Conservation (phyloP, 169 alveolate genomes). For the Hepatocystis sp. region DNA sequence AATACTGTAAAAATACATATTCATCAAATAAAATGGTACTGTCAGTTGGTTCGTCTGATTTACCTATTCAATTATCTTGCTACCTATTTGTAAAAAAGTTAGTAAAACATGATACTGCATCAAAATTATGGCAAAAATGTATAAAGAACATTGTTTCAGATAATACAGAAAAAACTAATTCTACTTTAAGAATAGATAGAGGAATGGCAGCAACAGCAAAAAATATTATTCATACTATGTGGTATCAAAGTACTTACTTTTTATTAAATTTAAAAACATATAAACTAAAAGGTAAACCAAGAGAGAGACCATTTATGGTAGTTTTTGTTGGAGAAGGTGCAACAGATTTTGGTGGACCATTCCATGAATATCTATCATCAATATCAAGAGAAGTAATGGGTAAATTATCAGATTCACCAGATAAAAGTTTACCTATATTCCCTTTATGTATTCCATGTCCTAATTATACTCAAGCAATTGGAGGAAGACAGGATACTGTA, state of each 20-base stretch:
- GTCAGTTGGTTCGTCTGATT: slow-evolving; percentile 81
- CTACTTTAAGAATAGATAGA: slow-evolving; percentile 79
- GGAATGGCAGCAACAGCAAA: slow-evolving; percentile 88
- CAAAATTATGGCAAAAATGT: slow-evolving; percentile 77
- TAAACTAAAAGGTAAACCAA: slow-evolving; percentile 81
- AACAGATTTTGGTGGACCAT: slow-evolving; percentile 95
- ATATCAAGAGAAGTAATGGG: slow-evolving; percentile 92
- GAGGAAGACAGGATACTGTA: slow-evolving; percentile 92
- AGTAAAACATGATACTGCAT: slow-evolving; percentile 51
- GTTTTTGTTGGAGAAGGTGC: slow-evolving; percentile 94
- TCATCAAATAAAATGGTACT: slow-evolving; percentile 77
- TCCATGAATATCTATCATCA: slow-evolving; percentile 92
- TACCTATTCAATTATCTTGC: slow-evolving; percentile 78
- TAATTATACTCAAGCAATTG: slow-evolving; percentile 89
- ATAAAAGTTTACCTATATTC: slow-evolving; percentile 73
- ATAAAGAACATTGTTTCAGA: slow-evolving; percentile 76
- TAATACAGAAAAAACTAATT: slow-evolving; percentile 74
- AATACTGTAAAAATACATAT: slow-evolving; percentile 45
- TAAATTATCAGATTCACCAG: slow-evolving; percentile 77
- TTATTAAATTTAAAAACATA: slow-evolving; percentile 78
- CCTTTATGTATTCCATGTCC: slow-evolving; percentile 87
- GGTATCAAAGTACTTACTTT: slow-evolving; percentile 86
- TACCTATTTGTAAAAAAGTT: slow-evolving; percentile 77
- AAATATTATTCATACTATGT: slow-evolving; percentile 78
- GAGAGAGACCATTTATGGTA: slow-evolving; percentile 93